Evolutionary conservation across 306 rosid genomes (phyloP), one percentile per base, ranked within the genome.

Genomic region (Adenanthera pavonina): DNA sequence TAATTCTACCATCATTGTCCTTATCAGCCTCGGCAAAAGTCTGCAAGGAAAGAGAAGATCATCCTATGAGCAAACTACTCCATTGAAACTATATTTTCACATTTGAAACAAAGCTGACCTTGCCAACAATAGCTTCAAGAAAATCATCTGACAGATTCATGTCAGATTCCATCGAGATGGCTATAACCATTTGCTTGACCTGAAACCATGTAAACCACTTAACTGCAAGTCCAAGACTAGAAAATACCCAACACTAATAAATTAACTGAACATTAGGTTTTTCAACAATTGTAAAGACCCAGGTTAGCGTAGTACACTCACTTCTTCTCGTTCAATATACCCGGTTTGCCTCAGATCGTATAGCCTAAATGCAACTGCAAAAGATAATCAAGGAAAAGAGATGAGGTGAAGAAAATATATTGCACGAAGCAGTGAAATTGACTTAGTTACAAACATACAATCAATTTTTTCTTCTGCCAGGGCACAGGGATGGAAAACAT

Each of bases 111-210:
- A 78, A 69, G 40, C 80, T 71, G 48, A 87, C 97, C 88, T 88
- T 92, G 72, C 90, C 92, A 52, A 94, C 80, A 66, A 94, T 94
- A 15, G 91, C 87, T 78, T 94, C 95, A 38, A 94, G 80, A 85
- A 91, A 89, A 81, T 94, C 95, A 79, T 94, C 97, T 2, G 97
- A 56, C 54, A 94, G 77, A 78, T 57, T 84, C 82, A 47, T 67
- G 11, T 92, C 94, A 14, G 87, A 92, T 82, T 94, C 98, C 90
- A 81, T 83, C 88, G 88, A 78, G 72, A 92, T 83, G 34, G 97
- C 98, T 70, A 78, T 43, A 33, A 94, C 91, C 98, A 94, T 94
- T 88, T 90, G 92, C 89, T 89, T 94, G 46, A 94, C 91, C 97
- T 94, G 72, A 81, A 83, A 87, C 59, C 84, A 86, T 65, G 65